Evolutionary conservation across 2,329 filamentous ascomycete genomes (phyloP), one percentile per base, ranked within the genome.

Genomic region (Coleophoma cylindrospora): DNA sequence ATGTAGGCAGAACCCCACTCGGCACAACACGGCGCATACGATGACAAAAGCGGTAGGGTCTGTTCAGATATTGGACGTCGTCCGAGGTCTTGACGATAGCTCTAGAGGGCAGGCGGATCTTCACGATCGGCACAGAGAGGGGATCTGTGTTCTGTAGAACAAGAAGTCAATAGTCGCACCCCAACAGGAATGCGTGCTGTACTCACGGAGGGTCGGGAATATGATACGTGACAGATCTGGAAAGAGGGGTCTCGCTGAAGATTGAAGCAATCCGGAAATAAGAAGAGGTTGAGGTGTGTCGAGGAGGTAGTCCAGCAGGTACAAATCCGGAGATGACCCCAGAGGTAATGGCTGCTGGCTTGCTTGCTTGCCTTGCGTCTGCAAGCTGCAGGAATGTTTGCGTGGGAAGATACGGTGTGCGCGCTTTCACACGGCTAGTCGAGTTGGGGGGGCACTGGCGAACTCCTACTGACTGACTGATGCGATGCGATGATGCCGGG

Each of bases 131-230:
- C 19, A 12, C 22, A 17, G 17, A 41, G 17, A 22, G 22, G 40
- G 40, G 40, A 22, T 19, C 15, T 22, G 17, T 11, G 14, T 36
- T 27, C 43, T 45, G 43, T 45, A 34, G 22, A 13, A 45, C 43
- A 45, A 45, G 32, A 19, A 45, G 32, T 45, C 43, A 45, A 34
- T 45, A n/a, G 43, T 33, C 43, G 33, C 32, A 34, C 43, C 15
- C 15, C 27, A 27, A 27, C 9, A 10, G 27, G 9, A 27, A 27
- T 27, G 27, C 6, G 27, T 27, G 9, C 27, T 27, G 27, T 10
- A 27, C 27, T 27, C 27, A 27, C 27, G 27, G 9, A 27, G 27
- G 7, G 19, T 3, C 27, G 27, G 19, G 19, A 19, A 19, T 19
- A 19, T 19, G 19, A 19, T 19, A 19, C 19, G 19, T 19, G 19